Conservation (phyloP, 1,139 yeast species). For the Meyerozyma smithsonii region DNA sequence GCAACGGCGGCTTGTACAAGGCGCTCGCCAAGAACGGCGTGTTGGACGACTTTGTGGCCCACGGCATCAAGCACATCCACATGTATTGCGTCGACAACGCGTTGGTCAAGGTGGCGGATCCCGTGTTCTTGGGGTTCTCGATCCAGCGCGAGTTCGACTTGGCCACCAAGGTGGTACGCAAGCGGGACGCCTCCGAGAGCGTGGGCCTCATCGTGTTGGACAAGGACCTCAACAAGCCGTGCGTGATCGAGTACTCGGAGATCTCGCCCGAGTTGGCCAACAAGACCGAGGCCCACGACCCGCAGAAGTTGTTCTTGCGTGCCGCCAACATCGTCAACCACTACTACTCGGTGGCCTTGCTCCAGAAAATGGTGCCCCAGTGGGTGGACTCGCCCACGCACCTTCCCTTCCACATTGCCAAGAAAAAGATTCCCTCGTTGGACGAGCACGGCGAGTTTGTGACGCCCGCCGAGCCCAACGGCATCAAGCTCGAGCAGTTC, state of each 20-base stretch:
- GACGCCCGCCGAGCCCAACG: slow-evolving; percentile 75
- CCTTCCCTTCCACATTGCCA: slow-evolving; percentile 91
- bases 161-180: slow-evolving; percentile 94
- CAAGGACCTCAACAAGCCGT: slow-evolving; percentile 57
- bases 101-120: slow-evolving; percentile 91
- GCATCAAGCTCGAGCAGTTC: slow-evolving; percentile 92
- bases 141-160: slow-evolving; percentile 60
- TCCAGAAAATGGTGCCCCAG: slow-evolving; percentile 51
- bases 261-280: slow-evolving; percentile 71
- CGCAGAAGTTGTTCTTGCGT: slow-evolving; percentile 61
- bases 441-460: slow-evolving; percentile 45
- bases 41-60: slow-evolving; percentile 59
- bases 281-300: slow-evolving; percentile 45
- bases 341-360: slow-evolving; percentile 77
- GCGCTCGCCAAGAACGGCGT: slow-evolving; percentile 68
- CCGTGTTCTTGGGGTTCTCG: slow-evolving; percentile 85
- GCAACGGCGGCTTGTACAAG: slow-evolving; percentile 94
- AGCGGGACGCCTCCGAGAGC: slow-evolving; percentile 78
- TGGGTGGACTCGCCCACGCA: slow-evolving; percentile 67
- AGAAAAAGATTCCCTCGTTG: slow-evolving; percentile 74
- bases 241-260: slow-evolving; percentile 94
- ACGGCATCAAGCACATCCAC: slow-evolving; percentile 84
- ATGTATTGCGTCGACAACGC: slow-evolving; percentile 97
- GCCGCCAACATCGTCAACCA: slow-evolving; percentile 98
- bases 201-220: slow-evolving; percentile 89